phyloP scores from a whole-genome alignment of 2,329 filamentous ascomycete species.

The Colletotrichum tanaceti region DNA sequence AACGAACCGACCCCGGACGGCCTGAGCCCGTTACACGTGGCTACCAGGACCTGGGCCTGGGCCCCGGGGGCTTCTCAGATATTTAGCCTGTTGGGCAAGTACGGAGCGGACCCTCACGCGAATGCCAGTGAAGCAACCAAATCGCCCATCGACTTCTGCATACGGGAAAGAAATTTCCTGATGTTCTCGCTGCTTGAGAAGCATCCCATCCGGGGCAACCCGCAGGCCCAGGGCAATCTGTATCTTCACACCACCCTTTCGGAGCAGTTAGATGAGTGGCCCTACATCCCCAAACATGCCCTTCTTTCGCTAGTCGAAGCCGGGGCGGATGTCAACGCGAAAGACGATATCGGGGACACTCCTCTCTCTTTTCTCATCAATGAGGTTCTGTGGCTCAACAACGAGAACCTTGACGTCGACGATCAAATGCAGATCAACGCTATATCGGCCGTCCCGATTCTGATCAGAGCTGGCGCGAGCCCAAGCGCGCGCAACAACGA shows the following conservation, averaged over 20 bases:
- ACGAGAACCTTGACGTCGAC: background rate
- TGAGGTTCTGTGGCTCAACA: background rate
- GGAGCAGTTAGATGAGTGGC: background rate
- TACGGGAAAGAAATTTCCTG: background rate
- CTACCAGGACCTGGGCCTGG: no score
- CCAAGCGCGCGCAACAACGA: background rate
- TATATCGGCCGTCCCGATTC: background rate
- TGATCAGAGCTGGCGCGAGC: background rate
- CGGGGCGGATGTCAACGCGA: background rate
- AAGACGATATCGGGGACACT: background rate
- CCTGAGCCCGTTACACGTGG: background rate
- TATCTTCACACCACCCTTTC: background rate
- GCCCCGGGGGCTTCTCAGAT: background rate
- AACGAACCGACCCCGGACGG: background rate
- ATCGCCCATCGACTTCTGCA: background rate
- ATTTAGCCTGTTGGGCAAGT: background rate
- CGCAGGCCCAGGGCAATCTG: background rate
- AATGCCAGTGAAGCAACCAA: background rate
- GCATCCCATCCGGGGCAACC: background rate
- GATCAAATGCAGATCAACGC: accelerated
- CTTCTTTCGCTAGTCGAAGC: background rate
- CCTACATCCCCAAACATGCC: background rate
- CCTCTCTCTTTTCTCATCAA: background rate
- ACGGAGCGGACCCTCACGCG: background rate
- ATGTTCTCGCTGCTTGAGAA: background rate